These are phyloP conservation scores for Sugiyamaella valdiviana DNA, from an alignment of 805 yeast genomes.

Conservation along the genomic window DNA sequence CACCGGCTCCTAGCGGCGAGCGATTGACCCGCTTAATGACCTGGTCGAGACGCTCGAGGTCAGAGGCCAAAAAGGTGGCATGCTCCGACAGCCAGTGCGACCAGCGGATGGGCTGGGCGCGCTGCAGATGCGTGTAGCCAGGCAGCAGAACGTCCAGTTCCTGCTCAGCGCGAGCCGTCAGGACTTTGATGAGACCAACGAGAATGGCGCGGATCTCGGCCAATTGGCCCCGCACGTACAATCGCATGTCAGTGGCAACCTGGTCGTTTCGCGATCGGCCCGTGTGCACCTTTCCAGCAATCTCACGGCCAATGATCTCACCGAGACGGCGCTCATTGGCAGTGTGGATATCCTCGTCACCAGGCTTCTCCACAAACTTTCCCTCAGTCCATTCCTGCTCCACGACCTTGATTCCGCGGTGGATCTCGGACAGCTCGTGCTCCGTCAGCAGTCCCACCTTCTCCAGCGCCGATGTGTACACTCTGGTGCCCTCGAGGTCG, in stretches of 20 bases:
- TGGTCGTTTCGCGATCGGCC: conserved; percentile 98
- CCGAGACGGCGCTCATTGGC: conserved; percentile 98
- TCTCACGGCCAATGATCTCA: conserved; percentile 85
- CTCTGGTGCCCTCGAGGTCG: conserved; percentile 89
- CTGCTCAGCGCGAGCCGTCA: conserved; percentile 66
- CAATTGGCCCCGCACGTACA: conserved; percentile 78
- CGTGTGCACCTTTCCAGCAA: conserved; percentile 98
- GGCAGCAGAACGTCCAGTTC: conserved; percentile 97
- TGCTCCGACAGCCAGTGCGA: conserved; percentile 93
- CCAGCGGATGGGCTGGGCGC: conserved; percentile 99
- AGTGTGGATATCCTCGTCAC: conserved; percentile 98
- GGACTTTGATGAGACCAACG: conserved; percentile 58
- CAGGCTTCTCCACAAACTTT: conserved; percentile 66
- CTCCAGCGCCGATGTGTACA: conserved; percentile 79
- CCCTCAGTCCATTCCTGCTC: conserved; percentile 74
- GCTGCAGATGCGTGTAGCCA: conserved; percentile 96
- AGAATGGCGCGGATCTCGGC: conserved; percentile 48
- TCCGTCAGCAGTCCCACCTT: conserved; percentile 68
- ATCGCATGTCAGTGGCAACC: conserved; percentile 98
- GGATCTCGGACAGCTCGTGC: conserved; percentile 74
- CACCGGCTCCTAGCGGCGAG: conserved; percentile 95
- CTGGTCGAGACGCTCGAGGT: conserved; percentile 76
- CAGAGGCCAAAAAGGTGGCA: conserved; percentile 91
- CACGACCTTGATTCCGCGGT: conserved; percentile 68
- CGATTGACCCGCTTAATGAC: conserved; percentile 74